Percentiles rank a stretch among this genome's conserved stretches.
Conservation (phyloP, 164 flowering plant genomes). For the Macadamia tetraphylla region DNA sequence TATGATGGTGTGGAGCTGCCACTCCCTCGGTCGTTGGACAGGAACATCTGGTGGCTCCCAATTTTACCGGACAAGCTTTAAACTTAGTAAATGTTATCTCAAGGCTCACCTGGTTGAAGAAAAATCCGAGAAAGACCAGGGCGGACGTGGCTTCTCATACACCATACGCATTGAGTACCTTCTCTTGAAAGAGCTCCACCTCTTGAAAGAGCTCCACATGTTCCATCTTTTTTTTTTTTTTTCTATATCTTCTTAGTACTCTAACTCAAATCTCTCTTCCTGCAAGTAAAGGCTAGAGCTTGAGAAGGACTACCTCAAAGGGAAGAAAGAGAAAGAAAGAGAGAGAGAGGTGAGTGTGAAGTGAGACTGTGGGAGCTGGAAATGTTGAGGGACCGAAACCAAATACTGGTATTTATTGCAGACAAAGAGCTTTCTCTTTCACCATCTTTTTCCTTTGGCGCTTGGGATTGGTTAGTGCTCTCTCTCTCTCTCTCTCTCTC, state of each 20-base stretch:
- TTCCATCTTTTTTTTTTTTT: slow-evolving; percentile 9
- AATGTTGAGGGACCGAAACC: neutral
- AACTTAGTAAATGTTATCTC: neutral
- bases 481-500: no score
- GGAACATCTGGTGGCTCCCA: slow-evolving; percentile 26
- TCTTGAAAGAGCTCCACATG: slow-evolving; percentile 20
- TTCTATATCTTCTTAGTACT: no score
- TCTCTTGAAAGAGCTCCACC: slow-evolving; percentile 20
- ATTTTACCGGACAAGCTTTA: slow-evolving; percentile 17
- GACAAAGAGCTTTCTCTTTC: slow-evolving; percentile 22
- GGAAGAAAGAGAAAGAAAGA: slow-evolving; percentile 5
- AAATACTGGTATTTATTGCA: slow-evolving; percentile 22
- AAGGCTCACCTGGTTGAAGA: neutral
- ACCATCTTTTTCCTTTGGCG: slow-evolving; percentile 1
- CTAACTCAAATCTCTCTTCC: neutral
- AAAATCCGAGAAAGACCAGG: neutral
- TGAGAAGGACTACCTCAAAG: slow-evolving; percentile 10
- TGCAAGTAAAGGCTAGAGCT: slow-evolving; percentile 8
- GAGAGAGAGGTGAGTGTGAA: neutral
- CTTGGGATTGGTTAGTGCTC: neutral
- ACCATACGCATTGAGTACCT: slow-evolving; percentile 3
- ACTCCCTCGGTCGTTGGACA: slow-evolving; percentile 16
- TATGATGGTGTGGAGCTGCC: neutral
- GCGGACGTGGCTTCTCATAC: slow-evolving; percentile 9
- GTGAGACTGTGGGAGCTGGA: neutral